phyloP scores from a whole-genome alignment of 306 rosid species.

The Carpinus viminea region DNA sequence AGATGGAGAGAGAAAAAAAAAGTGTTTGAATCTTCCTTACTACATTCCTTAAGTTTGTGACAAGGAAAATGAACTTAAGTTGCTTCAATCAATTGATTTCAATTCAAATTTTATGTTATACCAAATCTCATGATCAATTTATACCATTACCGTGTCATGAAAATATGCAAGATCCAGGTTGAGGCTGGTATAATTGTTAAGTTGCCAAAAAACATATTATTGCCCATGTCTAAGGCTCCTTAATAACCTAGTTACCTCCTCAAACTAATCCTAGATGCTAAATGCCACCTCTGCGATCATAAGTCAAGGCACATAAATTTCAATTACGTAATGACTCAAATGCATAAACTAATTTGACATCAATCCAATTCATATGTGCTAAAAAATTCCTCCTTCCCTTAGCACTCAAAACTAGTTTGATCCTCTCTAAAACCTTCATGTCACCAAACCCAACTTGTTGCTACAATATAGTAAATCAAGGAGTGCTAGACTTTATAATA shows the following conservation, averaged over 20 bases:
- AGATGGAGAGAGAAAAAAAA: neutral
- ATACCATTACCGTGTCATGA: neutral
- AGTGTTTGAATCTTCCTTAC: neutral
- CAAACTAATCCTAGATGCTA: neutral
- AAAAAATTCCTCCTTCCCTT: neutral
- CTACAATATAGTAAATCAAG: neutral
- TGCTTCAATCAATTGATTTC: neutral
- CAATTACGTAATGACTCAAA: neutral
- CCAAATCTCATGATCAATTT: neutral
- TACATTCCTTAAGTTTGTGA: neutral
- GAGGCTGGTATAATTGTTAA: neutral
- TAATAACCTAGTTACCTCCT: neutral
- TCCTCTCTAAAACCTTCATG: no score
- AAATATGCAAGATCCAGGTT: neutral
- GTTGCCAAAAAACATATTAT: neutral
- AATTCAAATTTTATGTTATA: neutral
- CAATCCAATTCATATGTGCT: neutral
- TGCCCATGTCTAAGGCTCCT: neutral
- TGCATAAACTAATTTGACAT: neutral
- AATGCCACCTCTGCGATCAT: neutral
- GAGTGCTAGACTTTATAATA: neutral
- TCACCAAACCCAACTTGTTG: no score
- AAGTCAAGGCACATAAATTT: neutral
- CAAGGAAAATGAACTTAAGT: neutral
- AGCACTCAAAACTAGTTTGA: neutral